Evolutionary conservation across 345 rosid genomes (phyloP), one percentile per base, ranked within the genome.

Genomic region (Populus euphratica): DNA sequence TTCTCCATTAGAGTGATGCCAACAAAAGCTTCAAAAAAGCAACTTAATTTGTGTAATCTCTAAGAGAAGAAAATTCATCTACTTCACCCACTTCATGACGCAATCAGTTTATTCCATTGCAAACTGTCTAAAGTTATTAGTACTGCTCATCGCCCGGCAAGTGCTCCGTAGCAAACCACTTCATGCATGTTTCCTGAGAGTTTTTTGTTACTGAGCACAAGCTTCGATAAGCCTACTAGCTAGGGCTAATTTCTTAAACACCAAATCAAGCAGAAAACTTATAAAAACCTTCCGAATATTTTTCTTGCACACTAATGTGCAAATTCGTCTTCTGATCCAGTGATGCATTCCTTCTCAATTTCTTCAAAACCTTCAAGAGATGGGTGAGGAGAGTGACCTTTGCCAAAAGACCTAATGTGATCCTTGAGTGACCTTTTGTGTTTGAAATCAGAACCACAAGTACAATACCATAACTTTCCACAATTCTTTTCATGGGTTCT

Each of bases 361-460:
- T 86, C 87, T 61, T 87, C 93, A 49, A 90, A 87, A 16, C 92
- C 91, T 61, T 87, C 88, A 9, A 86, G 90, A 50, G 89, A 82
- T 27, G 97, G 93, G 67, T 92, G 94, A 16, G 99, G 95, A 79
- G 94, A 92, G 78, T 96, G 99, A 27, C 98, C 97, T 27, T 87
- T 85, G 1, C 97, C 99, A 70, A 96, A 96, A 5, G 98, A 93
- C 85, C 93, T 89, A 66, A 96, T 89, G 81, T 96, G 99, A 80
- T 96, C 99, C 81, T 96, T 96, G 47, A 96, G 92, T 14, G 99
- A 96, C 72, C 99, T 86, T 86, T 96, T 96, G 86, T 96, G 99
- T 81, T 96, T 96, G 77, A 96, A 96, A 86, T 96, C 99, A 0
- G 99, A 96, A 12, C 99, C 98, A 49, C 99, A 96, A 63, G 88